Evolutionary conservation across 108 stramenopile species (phyloP).

Genomic region (Nitzschia sp.): DNA sequence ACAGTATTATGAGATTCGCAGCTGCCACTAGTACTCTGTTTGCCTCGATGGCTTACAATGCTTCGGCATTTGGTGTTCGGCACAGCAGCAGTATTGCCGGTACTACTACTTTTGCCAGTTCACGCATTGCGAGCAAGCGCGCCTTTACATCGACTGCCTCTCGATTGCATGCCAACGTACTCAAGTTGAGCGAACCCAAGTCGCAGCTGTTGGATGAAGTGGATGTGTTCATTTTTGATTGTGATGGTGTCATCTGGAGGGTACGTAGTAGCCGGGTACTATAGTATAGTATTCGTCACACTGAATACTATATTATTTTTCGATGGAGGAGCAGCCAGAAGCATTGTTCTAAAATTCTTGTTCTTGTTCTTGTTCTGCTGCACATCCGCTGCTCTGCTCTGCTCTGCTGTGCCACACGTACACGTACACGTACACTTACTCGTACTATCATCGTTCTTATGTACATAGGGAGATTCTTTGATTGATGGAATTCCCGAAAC

Average conservation of each 20-base stretch:
- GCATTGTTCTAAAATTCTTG: too few species aligned
- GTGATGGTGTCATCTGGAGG: conserved; percentile 99
- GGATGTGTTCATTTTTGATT: conserved; percentile 99
- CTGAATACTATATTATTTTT: too few species aligned
- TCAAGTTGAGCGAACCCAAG: conserved; percentile 69
- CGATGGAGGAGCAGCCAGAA: too few species aligned
- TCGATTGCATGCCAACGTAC: conserved; percentile 54
- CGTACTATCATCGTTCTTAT: too few species aligned
- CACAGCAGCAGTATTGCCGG: too few species aligned
- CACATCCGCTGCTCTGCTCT: background rate
- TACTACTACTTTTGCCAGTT: too few species aligned
- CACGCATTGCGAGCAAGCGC: background rate
- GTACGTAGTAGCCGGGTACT: too few species aligned
- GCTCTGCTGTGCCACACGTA: background rate
- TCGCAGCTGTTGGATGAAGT: conserved; percentile 69
- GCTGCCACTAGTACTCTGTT: background rate
- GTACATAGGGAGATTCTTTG: conserved; percentile 79
- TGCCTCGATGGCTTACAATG: background rate
- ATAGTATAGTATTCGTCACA: too few species aligned
- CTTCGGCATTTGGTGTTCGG: conserved; percentile 20
- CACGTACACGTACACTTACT: too few species aligned
- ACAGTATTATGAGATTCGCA: conserved; percentile 11
- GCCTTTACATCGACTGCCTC: conserved; percentile 6
- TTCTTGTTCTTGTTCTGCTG: too few species aligned
- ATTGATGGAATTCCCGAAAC: conserved; percentile 94